Evolutionary conservation across 345 rosid species (phyloP).

Genomic region (Barbarea vulgaris): DNA sequence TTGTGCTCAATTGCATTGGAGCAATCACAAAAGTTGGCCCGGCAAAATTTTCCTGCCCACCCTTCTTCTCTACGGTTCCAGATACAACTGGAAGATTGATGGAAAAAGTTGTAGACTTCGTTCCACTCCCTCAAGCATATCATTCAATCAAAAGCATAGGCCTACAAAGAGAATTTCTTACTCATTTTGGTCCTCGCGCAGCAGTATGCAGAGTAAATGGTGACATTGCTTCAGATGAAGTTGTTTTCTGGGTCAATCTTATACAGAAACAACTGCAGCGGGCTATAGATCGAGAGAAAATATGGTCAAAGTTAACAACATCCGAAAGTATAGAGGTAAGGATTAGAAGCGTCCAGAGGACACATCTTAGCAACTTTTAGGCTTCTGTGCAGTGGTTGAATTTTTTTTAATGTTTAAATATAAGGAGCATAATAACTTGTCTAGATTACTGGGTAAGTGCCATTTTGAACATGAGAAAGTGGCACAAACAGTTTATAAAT

Average conservation of each 20-base stretch:
- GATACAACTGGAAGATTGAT: constrained; percentile 83
- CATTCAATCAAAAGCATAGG: constrained; percentile 74
- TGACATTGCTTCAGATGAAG: constrained; percentile 76
- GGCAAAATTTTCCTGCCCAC: constrained; percentile 76
- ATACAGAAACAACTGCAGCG: constrained; percentile 79
- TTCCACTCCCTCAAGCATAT: constrained; percentile 74
- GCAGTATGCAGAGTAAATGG: constrained; percentile 68
- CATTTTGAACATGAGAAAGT: constrained; percentile 20
- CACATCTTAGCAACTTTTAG: constrained; percentile 17
- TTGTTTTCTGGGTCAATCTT: constrained; percentile 92
- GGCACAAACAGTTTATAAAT: constrained; percentile 13
- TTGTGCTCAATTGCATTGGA: constrained; percentile 77
- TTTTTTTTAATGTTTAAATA: constrained; percentile 3
- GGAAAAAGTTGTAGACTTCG: constrained; percentile 81
- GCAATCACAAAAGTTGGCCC: constrained; percentile 88
- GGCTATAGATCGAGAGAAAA: constrained; percentile 93
- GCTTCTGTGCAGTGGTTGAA: constrained; percentile 5
- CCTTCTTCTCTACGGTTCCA: constrained; percentile 66
- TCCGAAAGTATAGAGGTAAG: constrained; percentile 96
- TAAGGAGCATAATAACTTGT: constrained; percentile 18
- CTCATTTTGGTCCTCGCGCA: constrained; percentile 93
- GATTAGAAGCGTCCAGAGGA: constrained; percentile 12
- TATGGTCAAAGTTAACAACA: constrained; percentile 96
- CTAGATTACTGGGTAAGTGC: constrained; percentile 13
- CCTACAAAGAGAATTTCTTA: constrained; percentile 84